Evolutionary conservation across 345 rosid genomes (phyloP), one percentile per base, ranked within the genome.

Genomic region (Populus euphratica): DNA sequence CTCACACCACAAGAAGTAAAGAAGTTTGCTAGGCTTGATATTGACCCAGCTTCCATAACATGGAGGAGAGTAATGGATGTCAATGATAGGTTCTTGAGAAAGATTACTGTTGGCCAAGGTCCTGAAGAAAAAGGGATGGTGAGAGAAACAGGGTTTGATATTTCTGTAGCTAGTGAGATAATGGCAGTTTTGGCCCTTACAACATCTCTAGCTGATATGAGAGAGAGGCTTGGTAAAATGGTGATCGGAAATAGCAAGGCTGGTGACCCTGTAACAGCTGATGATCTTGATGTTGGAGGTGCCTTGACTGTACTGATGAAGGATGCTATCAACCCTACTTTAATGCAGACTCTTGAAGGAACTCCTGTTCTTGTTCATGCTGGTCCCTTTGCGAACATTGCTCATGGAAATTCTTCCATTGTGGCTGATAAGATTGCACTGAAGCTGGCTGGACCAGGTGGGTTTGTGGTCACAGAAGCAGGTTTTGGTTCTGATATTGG

Each of bases 31-130:
- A 90, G 99, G 87, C 98, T 92, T 79, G 98, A 92, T 82, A 90
- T 96, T 70, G 91, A 92, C 81, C 98, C 97, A 11, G 73, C 77
- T 81, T 92, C 97, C 27, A 86, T 96, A 66, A 96, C 98, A 0
- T 96, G 97, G 99, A 92, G 98, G 83, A 91, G 99, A 85, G 99
- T 96, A 79, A 94, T 96, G 97, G 98, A 94, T 79, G 95, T 94
- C 35, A 96, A 94, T 83, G 99, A 96, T 49, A 84, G 98, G 73
- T 96, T 96, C 86, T 89, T 94, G 87, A 89, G 98, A 83, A 96
- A 91, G 81, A 96, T 94, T 74, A 84, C 93, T 12, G 27, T 96
- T 62, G 99, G 99, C 10, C 98, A 91, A 77, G 99, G 98, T 56
- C 96, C 99, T 12, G 99, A 96, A 73, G 99, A 96, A 52, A 96